Evolutionary conservation across 352 stramenopile genomes (phyloP).

Genomic region (Globisporangium parvum): DNA sequence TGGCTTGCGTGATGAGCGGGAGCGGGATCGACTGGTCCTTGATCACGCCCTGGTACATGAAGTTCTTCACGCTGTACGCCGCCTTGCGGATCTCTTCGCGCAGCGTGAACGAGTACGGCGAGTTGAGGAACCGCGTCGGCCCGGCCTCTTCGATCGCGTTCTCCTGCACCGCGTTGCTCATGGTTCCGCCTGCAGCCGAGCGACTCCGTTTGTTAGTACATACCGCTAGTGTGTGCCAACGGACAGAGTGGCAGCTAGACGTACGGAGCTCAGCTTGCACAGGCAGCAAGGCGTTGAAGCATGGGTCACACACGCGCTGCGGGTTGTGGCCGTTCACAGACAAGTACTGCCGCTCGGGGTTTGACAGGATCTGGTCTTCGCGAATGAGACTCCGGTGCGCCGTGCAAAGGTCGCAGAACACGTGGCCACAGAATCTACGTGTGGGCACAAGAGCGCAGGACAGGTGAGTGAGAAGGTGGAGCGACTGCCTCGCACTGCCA

Average conservation of each 20-base stretch:
- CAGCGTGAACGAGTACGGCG: conserved; percentile 86
- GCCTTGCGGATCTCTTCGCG: conserved; percentile 91
- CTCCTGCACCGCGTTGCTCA: conserved; percentile 77
- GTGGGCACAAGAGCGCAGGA: neutral
- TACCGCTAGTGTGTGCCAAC: no score
- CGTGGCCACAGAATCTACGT: conserved; percentile 54
- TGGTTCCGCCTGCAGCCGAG: conserved; percentile 36
- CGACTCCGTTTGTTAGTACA: neutral
- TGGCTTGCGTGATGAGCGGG: conserved; percentile 82
- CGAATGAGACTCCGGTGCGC: conserved; percentile 62
- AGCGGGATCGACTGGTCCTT: conserved; percentile 89
- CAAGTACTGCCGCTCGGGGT: conserved; percentile 68
- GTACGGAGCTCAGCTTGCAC: conserved; percentile 66
- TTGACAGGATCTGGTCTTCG: conserved; percentile 66
- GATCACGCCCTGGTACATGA: conserved; percentile 83
- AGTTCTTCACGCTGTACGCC: conserved; percentile 91
- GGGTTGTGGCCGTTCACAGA: conserved; percentile 77
- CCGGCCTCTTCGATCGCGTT: conserved; percentile 63
- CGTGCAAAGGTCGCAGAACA: conserved; percentile 79
- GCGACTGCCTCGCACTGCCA: no score
- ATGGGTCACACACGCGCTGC: conserved; percentile 79
- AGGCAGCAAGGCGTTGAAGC: conserved; percentile 45
- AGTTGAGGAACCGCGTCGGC: conserved; percentile 74
- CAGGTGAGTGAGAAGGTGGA: no score
- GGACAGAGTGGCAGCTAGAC: conserved; percentile 5